Conservation (phyloP, 495 filamentous ascomycete genomes). For the Evansstolkia leycettana region DNA sequence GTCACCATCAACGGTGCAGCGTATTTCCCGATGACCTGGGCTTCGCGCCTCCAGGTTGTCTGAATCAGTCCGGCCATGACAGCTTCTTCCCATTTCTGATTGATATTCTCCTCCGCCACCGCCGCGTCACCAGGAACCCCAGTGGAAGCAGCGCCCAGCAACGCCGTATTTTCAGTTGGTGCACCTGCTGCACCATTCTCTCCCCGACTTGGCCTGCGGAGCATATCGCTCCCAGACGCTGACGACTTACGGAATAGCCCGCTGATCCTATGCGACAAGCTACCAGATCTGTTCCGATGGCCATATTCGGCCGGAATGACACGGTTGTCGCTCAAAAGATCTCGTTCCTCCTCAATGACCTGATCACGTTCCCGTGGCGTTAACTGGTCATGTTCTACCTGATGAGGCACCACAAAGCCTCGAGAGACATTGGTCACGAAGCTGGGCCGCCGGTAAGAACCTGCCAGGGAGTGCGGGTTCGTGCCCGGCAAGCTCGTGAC, state of each 20-base stretch:
- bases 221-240: not conserved
- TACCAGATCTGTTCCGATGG: slow-evolving; percentile 11
- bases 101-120: slow-evolving; percentile 26
- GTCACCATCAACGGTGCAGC: slow-evolving; percentile 57
- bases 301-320: slow-evolving; percentile 54
- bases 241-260: slow-evolving; percentile 6
- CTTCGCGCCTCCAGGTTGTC: slow-evolving; percentile 76
- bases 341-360: slow-evolving; percentile 60
- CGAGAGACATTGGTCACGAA: slow-evolving; percentile 49
- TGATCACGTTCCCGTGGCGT: slow-evolving; percentile 49
- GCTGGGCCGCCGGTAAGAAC: slow-evolving; percentile 56
- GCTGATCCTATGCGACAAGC: slow-evolving; percentile 17
- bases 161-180: slow-evolving; percentile 37
- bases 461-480: slow-evolving; percentile 44
- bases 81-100: slow-evolving; percentile 67
- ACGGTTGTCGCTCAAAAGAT: slow-evolving; percentile 66
- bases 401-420: slow-evolving; percentile 31
- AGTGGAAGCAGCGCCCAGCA: slow-evolving; percentile 28
- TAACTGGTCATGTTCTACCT: slow-evolving; percentile 35
- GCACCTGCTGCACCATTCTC: not conserved
- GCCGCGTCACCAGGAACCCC: slow-evolving; percentile 22
- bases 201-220: not conserved
- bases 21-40: slow-evolving; percentile 51
- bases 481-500: slow-evolving; percentile 22
- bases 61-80: slow-evolving; percentile 60